Evolutionary conservation across 192 early-diverging fungal species (phyloP), one percentile per base, ranked within the genome.

Genomic region (Umbelopsis sp.): DNA sequence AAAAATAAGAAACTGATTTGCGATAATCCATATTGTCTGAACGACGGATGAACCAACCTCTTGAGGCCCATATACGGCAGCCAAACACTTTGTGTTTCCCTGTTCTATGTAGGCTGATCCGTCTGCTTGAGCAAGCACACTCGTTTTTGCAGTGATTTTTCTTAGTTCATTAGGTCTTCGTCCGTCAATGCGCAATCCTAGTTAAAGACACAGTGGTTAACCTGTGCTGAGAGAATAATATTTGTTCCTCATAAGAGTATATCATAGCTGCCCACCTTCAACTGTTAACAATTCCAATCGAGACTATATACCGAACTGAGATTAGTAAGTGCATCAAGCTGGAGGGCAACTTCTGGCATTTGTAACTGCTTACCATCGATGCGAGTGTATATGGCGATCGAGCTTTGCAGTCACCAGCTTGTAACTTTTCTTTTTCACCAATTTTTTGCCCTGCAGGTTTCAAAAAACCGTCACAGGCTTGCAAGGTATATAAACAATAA

Each of bases 51-150:
- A 16, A 68, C 53, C 35, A 64, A 89, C 91, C 81, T 98, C 95
- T 46, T 91, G 81, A 2, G 97, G 97, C 8, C 97, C 97, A 78
- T 95, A 96, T 9, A 99, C 95, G 16, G 92, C 90, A 0, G 88
- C 92, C 18, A 99, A 82, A 53, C 90, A 89, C 74, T 97, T 95
- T 49, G 97, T 98, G 81, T 99, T 97, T 67, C 97, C 97, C 71
- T 94, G 93, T 81, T 97, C 94, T 61, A 95, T 86, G 77, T 95
- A 99, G 2, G 96, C 90, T 0, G 95, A 97, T 49, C 97, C 97
- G 67, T 99, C 96, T 0, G 96, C 93, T 30, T 92, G 88, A 20
- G 85, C 83, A 37, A 97, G 81, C 11, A 95, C 91, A 0, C 88
- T 88, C 3, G 91, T 92, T 21, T 90, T 88, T 73, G 90, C 91